Base-by-base conservation (phyloP, 345 rosid species). In the Bretschneidera sinensis region DNA sequence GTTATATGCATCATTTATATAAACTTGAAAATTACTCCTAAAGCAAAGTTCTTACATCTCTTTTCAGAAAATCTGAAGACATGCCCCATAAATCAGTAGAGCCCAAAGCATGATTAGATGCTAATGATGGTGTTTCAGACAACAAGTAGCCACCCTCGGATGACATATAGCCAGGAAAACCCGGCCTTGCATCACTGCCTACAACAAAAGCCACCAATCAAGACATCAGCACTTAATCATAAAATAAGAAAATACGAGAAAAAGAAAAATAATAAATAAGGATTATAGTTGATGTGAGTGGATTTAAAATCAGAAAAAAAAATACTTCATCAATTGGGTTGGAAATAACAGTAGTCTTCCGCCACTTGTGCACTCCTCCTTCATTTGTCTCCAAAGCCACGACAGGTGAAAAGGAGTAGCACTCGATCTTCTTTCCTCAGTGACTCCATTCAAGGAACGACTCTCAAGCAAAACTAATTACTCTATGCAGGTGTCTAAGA, bases 101-200 rank as follows among this genome's bases (percentile, higher is more conserved):
- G 19, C 55, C 33, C 18, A 62, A 53, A 52, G 23, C 55, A 54
- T 61, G 58, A 48, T 33, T 62, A 63, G 71, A 72, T 25, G 62
- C 51, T 14, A 68, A 54, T 0, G 56, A 17, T 18, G 76, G 64
- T 10, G 61, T 57, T 68, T 68, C 79, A 23, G 82, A 57, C 9
- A 75, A 59, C 14, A 61, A 50, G 76, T 71, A 71, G 51, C n/a
- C n/a, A n/a, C n/a, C n/a, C n/a, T n/a, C n/a, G n/a, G n/a, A n/a
- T n/a, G n/a, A n/a, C n/a, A n/a, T n/a, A n/a, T 71, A 72, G 49
- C 81, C 81, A 31, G 79, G 67, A 60, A 74, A 67, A 58, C 51
- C 57, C 17, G 77, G 35, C 51, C 65, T 69, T 43, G 70, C 34
- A 51, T 57, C 55, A 61, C 55, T 60, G 20, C 62, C 72, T 71